phyloP scores from a whole-genome alignment of 2,329 filamentous ascomycete species.

The Aspergillus piperis region DNA sequence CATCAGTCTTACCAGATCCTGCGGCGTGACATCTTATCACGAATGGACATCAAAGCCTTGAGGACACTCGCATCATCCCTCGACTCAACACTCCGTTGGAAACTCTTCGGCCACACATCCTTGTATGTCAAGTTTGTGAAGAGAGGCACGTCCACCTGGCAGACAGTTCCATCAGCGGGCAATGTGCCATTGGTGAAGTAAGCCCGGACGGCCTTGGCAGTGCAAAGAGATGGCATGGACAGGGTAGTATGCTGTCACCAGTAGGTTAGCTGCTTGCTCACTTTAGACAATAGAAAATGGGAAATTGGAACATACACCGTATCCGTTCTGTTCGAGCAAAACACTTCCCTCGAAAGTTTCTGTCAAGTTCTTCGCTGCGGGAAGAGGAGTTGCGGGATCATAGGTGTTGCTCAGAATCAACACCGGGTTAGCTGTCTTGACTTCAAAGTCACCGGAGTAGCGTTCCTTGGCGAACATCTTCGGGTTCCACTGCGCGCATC shows the following conservation, averaged over 20 bases:
- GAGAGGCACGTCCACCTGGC: neutral
- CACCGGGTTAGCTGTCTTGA: slow-evolving; percentile 27
- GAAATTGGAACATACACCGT: slow-evolving; percentile 11
- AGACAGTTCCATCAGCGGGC: slow-evolving; percentile 1
- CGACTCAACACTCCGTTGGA: neutral
- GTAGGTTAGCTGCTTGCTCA: neutral
- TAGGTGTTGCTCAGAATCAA: slow-evolving; percentile 29
- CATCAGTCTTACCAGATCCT: neutral
- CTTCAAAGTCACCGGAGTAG: slow-evolving; percentile 18
- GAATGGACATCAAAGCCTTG: neutral
- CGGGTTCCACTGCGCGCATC: slow-evolving; percentile 12
- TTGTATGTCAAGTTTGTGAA: neutral
- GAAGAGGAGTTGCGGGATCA: slow-evolving; percentile 28
- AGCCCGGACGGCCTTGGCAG: neutral
- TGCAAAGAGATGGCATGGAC: slow-evolving; percentile 4
- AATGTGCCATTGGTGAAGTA: slow-evolving; percentile 9
- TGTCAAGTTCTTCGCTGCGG: slow-evolving; percentile 26
- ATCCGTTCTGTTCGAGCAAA: slow-evolving; percentile 26
- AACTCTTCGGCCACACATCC: neutral
- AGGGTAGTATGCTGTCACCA: slow-evolving; percentile 3
- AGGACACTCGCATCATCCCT: neutral
- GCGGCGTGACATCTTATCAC: neutral
- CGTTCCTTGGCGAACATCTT: slow-evolving; percentile 16
- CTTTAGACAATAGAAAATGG: neutral
- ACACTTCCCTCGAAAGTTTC: slow-evolving; percentile 26